phyloP scores from a whole-genome alignment of 164 flowering plant genomes.

The Vitis labrusca region DNA sequence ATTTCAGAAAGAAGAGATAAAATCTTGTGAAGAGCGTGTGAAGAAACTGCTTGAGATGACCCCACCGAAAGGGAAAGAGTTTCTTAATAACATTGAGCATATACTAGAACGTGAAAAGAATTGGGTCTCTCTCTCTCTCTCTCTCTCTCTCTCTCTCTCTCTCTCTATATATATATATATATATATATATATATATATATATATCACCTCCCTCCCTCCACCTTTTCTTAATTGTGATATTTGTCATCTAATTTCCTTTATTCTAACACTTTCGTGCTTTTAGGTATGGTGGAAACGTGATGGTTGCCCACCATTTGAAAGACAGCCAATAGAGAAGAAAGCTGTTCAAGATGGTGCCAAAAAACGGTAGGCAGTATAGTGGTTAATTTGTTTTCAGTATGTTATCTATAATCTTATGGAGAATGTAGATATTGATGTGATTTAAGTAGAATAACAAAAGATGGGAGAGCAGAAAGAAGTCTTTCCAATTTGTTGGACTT shows the following conservation, averaged over 20 bases:
- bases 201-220: background rate
- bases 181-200: too few species aligned
- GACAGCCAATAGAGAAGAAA: constrained; percentile 70
- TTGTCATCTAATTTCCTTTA: background rate
- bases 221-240: background rate
- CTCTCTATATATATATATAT: too few species aligned
- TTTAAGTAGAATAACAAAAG: background rate
- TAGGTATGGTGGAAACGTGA: constrained; percentile 99
- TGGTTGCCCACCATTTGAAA: constrained; percentile 94
- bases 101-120: constrained; percentile 92
- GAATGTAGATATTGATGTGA: background rate
- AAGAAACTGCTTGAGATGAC: constrained; percentile 87
- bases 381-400: background rate
- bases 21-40: constrained; percentile 83
- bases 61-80: constrained; percentile 95
- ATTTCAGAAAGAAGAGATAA: constrained; percentile 88
- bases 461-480: too few species aligned
- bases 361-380: constrained; percentile 63
- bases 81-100: constrained; percentile 87
- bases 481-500: too few species aligned
- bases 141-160: background rate
- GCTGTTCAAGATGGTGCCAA: constrained; percentile 57
- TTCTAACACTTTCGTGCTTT: background rate
- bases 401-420: background rate
- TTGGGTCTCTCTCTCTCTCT: constrained; percentile 69